phyloP scores from a whole-genome alignment of 2,329 filamentous ascomycete genomes.

The Colletotrichum sansevieriae region DNA sequence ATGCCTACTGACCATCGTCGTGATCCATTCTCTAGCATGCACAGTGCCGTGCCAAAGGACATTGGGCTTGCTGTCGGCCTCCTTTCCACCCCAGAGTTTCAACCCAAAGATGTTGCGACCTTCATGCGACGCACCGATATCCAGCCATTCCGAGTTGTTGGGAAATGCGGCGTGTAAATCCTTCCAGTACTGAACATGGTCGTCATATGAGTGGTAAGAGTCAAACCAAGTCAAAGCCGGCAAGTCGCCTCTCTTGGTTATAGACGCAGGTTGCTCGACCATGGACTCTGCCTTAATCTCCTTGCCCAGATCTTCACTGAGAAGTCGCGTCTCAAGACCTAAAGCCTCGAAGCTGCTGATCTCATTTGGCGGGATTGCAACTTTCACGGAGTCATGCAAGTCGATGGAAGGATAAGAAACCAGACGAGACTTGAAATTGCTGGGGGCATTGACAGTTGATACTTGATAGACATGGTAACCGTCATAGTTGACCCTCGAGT shows the following conservation, averaged over 20 bases:
- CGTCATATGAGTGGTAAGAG: conserved; percentile 65
- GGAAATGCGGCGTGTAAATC: conserved; percentile 61
- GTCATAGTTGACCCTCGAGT: conserved; percentile 46
- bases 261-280: conserved; percentile 40
- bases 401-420: conserved; percentile 45
- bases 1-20: conserved; percentile 66
- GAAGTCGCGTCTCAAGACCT: conserved; percentile 45
- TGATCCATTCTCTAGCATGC: conserved; percentile 68
- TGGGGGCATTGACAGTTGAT: conserved; percentile 35
- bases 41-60: conserved; percentile 65
- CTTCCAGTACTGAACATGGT: conserved; percentile 63
- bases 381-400: conserved; percentile 47
- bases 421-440: conserved; percentile 43
- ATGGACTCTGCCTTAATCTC: conserved; percentile 48
- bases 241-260: conserved; percentile 47
- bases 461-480: conserved; percentile 52
- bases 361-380: conserved; percentile 50
- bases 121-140: conserved; percentile 58
- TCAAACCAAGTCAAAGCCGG: conserved; percentile 63
- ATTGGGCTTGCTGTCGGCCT: conserved; percentile 57
- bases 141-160: conserved; percentile 60
- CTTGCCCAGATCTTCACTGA: conserved; percentile 48
- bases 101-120: conserved; percentile 69
- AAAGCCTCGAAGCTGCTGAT: conserved; percentile 47
- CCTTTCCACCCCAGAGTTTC: conserved; percentile 61